Base-by-base conservation (phyloP, 2,329 filamentous ascomycete genomes). In the Bertia moriformis region DNA sequence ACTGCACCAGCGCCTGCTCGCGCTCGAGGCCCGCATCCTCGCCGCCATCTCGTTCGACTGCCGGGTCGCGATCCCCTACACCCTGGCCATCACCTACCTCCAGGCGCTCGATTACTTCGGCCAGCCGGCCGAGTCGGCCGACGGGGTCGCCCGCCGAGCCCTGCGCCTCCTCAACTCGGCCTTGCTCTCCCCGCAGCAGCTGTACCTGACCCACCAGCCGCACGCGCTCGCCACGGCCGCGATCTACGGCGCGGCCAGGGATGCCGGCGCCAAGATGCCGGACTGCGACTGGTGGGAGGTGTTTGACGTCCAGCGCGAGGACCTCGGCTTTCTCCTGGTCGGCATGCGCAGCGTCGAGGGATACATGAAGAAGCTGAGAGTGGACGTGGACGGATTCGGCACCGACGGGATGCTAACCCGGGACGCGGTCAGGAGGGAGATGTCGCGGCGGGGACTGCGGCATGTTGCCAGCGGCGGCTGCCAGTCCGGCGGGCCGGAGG, bases 211-310 rank as follows among this genome's bases (percentile, higher is more conserved):
- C 2, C 88, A 95, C 53, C 91, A 96, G 55, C 89, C 91, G 1
- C 73, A 82, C 44, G 74, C 79, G 18, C 65, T 98, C 7, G 89
- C 91, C 3, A 85, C 86, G 2, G 84, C 88, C 1, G 85, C 88
- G 1, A 82, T 95, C 20, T 98, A 96, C 54, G 73, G 86, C n/a
- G 84, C 89, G 0, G 83, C 86, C 1, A 71, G 79, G 35, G 87
- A 96, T 47, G 56, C 73, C 1, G 78, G 71, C 0, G 73, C 83
- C 12, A 87, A 84, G 55, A 69, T 95, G 60, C 86, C 89, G 0
- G 82, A 83, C 45, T 74, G 73, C 37, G 79, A 85, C 45, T 98
- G 91, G 91, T 98, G 91, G 91, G 88, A 95, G 58, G 85, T 96
- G 0, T 96, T 96, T 56, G 91, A 98, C 57, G 84, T 91, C 4